Base-by-base conservation (phyloP, 257 asterid genomes). In the Thymus quinquecostatus region DNA sequence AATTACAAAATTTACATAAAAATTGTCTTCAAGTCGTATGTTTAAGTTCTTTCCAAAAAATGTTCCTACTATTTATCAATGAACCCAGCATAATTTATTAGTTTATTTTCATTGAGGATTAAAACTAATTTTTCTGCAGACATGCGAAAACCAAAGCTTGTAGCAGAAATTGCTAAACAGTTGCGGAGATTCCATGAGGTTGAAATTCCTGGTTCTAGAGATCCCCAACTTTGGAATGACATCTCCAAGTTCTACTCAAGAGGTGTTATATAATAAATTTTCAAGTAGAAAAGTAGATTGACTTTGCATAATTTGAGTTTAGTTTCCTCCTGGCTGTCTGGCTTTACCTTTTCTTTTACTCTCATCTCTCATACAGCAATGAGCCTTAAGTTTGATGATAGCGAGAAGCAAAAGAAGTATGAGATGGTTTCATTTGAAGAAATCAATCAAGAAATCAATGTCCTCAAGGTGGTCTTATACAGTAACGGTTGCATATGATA, bases 151-250 rank as follows among this genome's bases (percentile, higher is more conserved):
- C 96, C 96, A 61, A 89, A 89, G 83, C 82, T 87, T 21, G 88
- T 85, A n/a, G 88, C 87, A 68, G 91, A 84, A 82, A 91, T 94
- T 60, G 97, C 97, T 60, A 94, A 87, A 82, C 88, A 91, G 69
- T 96, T 94, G 56, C 86, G 79, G 47, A 84, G 75, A 62, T 94
- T 94, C 78, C 98, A 94, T 76, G 87, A 85, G 83, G 97, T 94
- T 78, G 87, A 86, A 80, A 84, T 94, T 78, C 96, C 98, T 45
- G 96, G 97, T 75, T 84, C 92, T 45, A 89, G 66, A 77, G 97
- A 87, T 78, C 97, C 98, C 77, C 96, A 86, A 77, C 82, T 94
- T 11, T 94, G 98, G 98, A 87, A 70, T 76, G 97, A 88, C 82
- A 82, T 90, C 68, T 79, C 65, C 72, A 91, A 92, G 82, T 90